Evolutionary conservation across 2,329 filamentous ascomycete species (phyloP).

Genomic region (Plectosphaerella sp.): DNA sequence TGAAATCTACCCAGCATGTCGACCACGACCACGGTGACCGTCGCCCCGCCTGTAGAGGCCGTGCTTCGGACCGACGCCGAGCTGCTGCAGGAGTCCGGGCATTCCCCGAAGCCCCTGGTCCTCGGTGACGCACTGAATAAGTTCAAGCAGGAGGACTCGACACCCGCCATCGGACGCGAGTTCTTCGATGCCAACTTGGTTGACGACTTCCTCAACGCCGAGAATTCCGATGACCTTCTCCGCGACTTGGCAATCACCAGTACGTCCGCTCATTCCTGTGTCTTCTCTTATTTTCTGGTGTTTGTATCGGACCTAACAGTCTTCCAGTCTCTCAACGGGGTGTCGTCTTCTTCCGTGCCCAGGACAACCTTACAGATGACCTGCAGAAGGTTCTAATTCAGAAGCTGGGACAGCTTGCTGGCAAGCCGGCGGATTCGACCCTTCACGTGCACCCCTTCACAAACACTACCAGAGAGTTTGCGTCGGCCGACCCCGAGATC

Average conservation of each 20-base stretch:
- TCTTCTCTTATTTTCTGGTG: not conserved
- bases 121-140: conserved; percentile 33
- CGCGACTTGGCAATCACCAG: conserved; percentile 58
- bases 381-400: conserved; percentile 57
- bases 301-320: not conserved
- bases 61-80: not conserved
- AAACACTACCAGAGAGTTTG: conserved; percentile 48
- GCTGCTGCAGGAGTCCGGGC: not conserved
- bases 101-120: conserved; percentile 18
- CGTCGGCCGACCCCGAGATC: conserved; percentile 48
- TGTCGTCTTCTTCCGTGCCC: conserved; percentile 61
- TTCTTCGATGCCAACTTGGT: conserved; percentile 45
- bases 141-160: conserved; percentile 43
- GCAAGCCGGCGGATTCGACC: conserved; percentile 51
- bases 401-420: conserved; percentile 54
- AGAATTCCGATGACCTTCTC: conserved; percentile 50
- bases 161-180: conserved; percentile 52
- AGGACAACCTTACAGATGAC: conserved; percentile 52
- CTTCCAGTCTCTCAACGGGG: conserved; percentile 53
- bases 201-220: conserved; percentile 45
- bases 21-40: not conserved
- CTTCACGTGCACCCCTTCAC: conserved; percentile 58
- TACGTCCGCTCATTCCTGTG: conserved; percentile 19
- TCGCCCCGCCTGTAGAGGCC: not conserved
- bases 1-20: not conserved